Evolutionary conservation across 2,329 filamentous ascomycete genomes (phyloP).

Genomic region (Pseudocercospora macadamiae): DNA sequence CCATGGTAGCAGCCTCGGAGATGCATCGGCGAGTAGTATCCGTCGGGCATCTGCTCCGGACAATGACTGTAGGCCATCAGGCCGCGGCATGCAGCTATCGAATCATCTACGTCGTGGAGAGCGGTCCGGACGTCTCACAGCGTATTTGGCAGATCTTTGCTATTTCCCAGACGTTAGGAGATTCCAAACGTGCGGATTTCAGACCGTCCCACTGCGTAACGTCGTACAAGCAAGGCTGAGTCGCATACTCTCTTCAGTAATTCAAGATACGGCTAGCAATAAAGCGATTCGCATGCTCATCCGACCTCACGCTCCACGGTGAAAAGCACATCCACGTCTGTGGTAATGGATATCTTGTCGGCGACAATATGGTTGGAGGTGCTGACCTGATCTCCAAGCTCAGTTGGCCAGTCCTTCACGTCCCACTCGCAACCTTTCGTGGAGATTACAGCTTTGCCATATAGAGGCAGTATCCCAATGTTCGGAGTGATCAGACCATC

Average conservation of each 20-base stretch:
- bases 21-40: not conserved
- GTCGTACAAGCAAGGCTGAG: slow-evolving; percentile 3
- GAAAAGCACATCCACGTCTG: slow-evolving; percentile 50
- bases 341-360: slow-evolving; percentile 44
- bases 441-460: slow-evolving; percentile 75
- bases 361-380: slow-evolving; percentile 54
- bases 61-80: slow-evolving; percentile 4
- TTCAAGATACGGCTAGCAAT: too few relatives aligned
- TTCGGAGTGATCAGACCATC: slow-evolving; percentile 68
- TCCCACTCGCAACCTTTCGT: slow-evolving; percentile 90
- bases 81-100: not conserved
- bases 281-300: too few relatives aligned
- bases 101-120: not conserved
- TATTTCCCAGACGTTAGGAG: too few relatives aligned
- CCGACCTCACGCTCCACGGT: slow-evolving; percentile 45
- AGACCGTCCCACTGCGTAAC: not conserved
- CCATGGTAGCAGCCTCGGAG: not conserved
- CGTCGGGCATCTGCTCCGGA: slow-evolving; percentile 7
- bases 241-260: too few relatives aligned
- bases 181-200: not conserved
- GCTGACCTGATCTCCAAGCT: slow-evolving; percentile 53
- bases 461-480: slow-evolving; percentile 83
- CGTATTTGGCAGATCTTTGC: not conserved
- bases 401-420: slow-evolving; percentile 74
- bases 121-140: not conserved